phyloP scores from a whole-genome alignment of 2,329 filamentous ascomycete genomes.

The Colletotrichum tropicale region DNA sequence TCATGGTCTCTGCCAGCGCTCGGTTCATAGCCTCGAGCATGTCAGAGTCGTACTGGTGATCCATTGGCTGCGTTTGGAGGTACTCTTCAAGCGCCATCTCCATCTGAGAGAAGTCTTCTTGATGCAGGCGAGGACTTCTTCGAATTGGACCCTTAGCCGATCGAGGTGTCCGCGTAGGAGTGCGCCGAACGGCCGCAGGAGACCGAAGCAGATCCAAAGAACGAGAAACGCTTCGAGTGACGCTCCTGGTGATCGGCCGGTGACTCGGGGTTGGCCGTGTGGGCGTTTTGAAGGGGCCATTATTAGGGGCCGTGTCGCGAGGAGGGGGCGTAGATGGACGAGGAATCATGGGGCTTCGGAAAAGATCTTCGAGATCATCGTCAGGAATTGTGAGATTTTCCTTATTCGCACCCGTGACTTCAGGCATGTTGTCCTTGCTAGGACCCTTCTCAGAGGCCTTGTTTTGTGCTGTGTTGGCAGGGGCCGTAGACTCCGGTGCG shows the following conservation, averaged over 20 bases:
- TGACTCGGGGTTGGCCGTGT: conserved; percentile 66
- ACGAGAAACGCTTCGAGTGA: conserved; percentile 64
- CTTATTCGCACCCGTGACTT: conserved; percentile 35
- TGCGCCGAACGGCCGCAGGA: conserved; percentile 50
- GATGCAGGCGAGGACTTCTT: conserved; percentile 13
- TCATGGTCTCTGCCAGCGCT: conserved; percentile 13
- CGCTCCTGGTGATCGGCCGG: conserved; percentile 65
- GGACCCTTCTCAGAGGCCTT: conserved; percentile 46
- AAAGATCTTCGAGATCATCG: conserved; percentile 67
- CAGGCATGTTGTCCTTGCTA: background rate
- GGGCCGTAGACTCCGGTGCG: conserved; percentile 30
- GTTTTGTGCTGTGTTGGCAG: conserved; percentile 36
- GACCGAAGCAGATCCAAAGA: conserved; percentile 54
- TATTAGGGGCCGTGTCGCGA: conserved; percentile 48
- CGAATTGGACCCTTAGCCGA: conserved; percentile 22
- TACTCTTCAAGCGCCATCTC: conserved; percentile 15
- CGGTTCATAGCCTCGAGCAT: conserved; percentile 20
- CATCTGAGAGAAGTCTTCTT: conserved; percentile 17
- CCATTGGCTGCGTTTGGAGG: conserved; percentile 7
- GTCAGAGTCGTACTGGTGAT: conserved; percentile 11
- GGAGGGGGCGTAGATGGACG: conserved; percentile 59
- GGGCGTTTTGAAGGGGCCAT: conserved; percentile 63
- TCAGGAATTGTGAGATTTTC: conserved; percentile 56
- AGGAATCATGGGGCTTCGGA: conserved; percentile 59
- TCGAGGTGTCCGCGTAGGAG: conserved; percentile 51